phyloP scores from a whole-genome alignment of 371 early-diverging fungal genomes.

The Zychaea mexicana region DNA sequence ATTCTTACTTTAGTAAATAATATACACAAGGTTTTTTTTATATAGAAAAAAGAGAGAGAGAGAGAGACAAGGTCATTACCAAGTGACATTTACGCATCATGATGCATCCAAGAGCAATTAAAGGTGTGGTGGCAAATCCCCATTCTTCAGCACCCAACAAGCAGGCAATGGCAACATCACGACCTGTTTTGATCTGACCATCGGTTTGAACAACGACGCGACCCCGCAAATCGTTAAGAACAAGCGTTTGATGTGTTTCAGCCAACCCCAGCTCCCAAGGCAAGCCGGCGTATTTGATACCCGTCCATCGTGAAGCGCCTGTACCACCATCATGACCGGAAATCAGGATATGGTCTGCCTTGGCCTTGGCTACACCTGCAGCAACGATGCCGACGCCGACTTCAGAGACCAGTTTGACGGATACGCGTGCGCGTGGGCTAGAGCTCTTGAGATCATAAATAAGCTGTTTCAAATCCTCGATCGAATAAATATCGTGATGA shows the following conservation, averaged over 20 bases:
- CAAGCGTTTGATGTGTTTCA: conserved; percentile 96
- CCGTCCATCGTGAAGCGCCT: conserved; percentile 97
- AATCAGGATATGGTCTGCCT: conserved; percentile 95
- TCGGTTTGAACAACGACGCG: conserved; percentile 95
- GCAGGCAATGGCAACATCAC: conserved; percentile 94
- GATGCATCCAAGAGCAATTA: conserved; percentile 96
- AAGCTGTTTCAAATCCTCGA: conserved; percentile 96
- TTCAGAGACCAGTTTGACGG: conserved; percentile 96
- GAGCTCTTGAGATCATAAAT: conserved; percentile 96
- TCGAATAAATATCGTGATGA: conserved; percentile 98
- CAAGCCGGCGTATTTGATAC: conserved; percentile 96
- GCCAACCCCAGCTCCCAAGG: conserved; percentile 98
- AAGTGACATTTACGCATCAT: conserved; percentile 87
- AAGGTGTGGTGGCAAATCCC: conserved; percentile 97
- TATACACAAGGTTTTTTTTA: neutral
- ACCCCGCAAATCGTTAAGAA: conserved; percentile 93
- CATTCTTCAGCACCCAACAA: conserved; percentile 98
- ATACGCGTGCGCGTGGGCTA: conserved; percentile 88
- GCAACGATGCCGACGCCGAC: conserved; percentile 97
- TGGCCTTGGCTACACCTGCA: conserved; percentile 96
- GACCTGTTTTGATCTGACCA: conserved; percentile 96
- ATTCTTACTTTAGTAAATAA: too few species aligned
- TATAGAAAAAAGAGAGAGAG: conserved; percentile 2
- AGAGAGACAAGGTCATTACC: conserved; percentile 25
- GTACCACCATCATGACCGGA: conserved; percentile 98